phyloP scores from a whole-genome alignment of 2,329 filamentous ascomycete species.

The Penicillium sp. region DNA sequence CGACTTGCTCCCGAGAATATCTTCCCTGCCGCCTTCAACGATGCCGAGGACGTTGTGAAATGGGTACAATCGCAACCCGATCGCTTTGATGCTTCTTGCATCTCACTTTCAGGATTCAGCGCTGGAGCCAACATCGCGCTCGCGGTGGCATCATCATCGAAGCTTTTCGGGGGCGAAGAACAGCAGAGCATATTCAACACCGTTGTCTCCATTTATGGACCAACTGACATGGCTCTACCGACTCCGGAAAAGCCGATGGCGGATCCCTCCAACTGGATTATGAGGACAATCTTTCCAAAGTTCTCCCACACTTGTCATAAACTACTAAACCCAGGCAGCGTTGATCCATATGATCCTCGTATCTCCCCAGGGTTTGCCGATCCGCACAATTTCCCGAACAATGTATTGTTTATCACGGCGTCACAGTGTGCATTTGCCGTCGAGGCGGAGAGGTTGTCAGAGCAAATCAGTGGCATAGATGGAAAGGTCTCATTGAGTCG shows the following conservation, averaged over 20 bases:
- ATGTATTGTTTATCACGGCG: conserved; percentile 26
- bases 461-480: conserved; percentile 13
- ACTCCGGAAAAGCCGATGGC: conserved; percentile 13
- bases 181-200: conserved; percentile 17
- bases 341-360: conserved; percentile 20
- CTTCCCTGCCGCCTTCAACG: conserved; percentile 40
- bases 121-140: conserved; percentile 43
- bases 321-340: conserved; percentile 2
- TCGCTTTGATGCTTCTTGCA: conserved; percentile 27
- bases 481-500: conserved; percentile 20
- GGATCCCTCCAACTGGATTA: conserved; percentile 19
- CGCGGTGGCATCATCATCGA: conserved; percentile 21
- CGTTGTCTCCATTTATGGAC: conserved; percentile 34
- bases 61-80: conserved; percentile 32
- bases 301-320: conserved; percentile 31
- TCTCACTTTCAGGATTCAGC: conserved; percentile 43
- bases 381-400: conserved; percentile 18
- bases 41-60: conserved; percentile 36
- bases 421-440: conserved; percentile 24
- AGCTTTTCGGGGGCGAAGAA: conserved; percentile 6
- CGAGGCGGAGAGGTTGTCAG: conserved; percentile 27
- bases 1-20: conserved; percentile 40
- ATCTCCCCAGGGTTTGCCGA: conserved; percentile 27
- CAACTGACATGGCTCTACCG: conserved; percentile 20
- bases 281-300: conserved; percentile 18